phyloP scores from a whole-genome alignment of 1,139 yeast species.

The Trichomonascaceae sp. region DNA sequence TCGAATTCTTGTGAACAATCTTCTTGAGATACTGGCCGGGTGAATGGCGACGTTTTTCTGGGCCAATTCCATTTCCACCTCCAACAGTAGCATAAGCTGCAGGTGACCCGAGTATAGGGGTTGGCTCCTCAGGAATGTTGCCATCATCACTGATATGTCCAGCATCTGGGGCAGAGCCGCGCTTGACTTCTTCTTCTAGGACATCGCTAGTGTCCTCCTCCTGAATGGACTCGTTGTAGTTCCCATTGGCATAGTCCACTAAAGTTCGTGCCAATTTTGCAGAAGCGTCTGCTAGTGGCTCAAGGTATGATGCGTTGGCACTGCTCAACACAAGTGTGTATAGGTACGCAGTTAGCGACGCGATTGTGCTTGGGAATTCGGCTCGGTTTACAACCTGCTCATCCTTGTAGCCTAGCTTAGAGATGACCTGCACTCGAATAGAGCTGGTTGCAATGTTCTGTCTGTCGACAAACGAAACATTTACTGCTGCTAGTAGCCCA shows the following conservation, averaged over 20 bases:
- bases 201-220: too few species aligned
- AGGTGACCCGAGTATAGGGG: too few species aligned
- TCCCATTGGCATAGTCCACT: slow-evolving; percentile 21
- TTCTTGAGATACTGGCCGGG: background rate
- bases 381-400: slow-evolving; percentile 15
- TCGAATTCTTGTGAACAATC: background rate
- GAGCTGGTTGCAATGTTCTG: slow-evolving; percentile 6
- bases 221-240: too few species aligned
- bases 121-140: too few species aligned
- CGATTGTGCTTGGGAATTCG: slow-evolving; percentile 17
- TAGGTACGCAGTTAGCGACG: slow-evolving; percentile 21
- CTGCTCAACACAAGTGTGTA: slow-evolving; percentile 22
- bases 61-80: too few species aligned
- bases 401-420: slow-evolving; percentile 18
- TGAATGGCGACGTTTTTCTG: slow-evolving; percentile 1
- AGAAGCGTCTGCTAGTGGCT: slow-evolving; percentile 17
- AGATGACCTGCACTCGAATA: slow-evolving; percentile 13
- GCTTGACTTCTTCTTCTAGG: too few species aligned
- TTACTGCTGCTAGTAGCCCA: slow-evolving; percentile 35
- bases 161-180: too few species aligned
- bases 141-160: too few species aligned
- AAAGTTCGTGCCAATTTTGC: slow-evolving; percentile 13
- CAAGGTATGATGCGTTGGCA: slow-evolving; percentile 17
- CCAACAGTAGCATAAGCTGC: too few species aligned
- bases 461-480: slow-evolving; percentile 28